Base-by-base conservation (phyloP, 2,329 filamentous ascomycete species). In the Fusarium nelsonii region DNA sequence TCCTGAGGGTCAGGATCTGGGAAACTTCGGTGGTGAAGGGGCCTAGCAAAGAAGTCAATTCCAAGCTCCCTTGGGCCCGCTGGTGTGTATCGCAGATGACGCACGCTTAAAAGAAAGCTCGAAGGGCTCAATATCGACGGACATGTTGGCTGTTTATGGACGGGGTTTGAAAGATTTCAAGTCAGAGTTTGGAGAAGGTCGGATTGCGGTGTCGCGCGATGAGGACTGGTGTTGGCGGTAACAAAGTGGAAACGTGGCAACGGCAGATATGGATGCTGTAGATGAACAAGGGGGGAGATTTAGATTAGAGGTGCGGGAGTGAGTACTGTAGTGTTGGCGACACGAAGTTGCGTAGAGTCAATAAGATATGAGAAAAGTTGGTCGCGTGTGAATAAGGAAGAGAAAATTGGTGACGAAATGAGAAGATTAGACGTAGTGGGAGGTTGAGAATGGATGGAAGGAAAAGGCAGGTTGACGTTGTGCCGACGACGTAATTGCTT, bases 31-130 rank as follows among this genome's bases (percentile, higher is more conserved):
- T 81, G 66, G 87, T 90, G 76, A 91, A 91, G 52, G 90, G 90
- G 67, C 89, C 90, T 92, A 73, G 49, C 56, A 56, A 65, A 53
- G 49, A 61, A 58, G 72, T 74, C 57, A 74, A 60, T 63, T 50
- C 48, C 48, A 39, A 50, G 33, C 59, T 64, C 62, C 63, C 44
- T 23, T 20, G 51, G 63, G 39, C 57, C 57, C 18, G 30, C 34
- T 46, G 45, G 53, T 48, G 65, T 46, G 44, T 20, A 41, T 53
- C 43, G 57, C 52, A 56, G 65, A 50, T 74, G 66, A 86, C 91
- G 78, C 86, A 98, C 96, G 92, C 83, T 90, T 91, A 84, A 99
- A 99, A 84, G 90, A 92, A 79, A 99, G 90, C 87, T 98, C 96
- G 74, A 88, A 81, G 64, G 95, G 96, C 76, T 96, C 91, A 78